Evolutionary conservation across 2,329 filamentous ascomycete species (phyloP), one percentile per base, ranked within the genome.

Genomic region (Phaeosphaeriaceae sp.): DNA sequence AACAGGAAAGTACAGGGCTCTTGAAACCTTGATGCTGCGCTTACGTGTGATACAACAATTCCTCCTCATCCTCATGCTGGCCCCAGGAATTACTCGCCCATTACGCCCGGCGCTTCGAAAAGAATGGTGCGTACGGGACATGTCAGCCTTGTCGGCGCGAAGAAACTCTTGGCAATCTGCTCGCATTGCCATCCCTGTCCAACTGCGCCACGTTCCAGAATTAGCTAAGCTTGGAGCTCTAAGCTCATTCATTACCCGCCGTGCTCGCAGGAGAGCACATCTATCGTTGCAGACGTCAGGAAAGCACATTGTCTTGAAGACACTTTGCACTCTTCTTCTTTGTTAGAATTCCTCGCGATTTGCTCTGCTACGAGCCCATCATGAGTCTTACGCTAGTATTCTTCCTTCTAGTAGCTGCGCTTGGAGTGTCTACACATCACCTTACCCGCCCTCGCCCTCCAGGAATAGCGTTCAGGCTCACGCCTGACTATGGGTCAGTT

Each of bases 401-500:
- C 24, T 13, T 21, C 45, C 20, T 48, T 48, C 21, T 48, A n/a
- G 24, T 27, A n/a, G 17, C 24, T 55, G 53, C 53, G 20, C 25
- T 48, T 48, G 27, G 31, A 17, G 45, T 56, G 41, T 45, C 51
- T 21, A 54, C 57, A 53, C 50, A 58, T 33, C 31, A 56, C 22
- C 51, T 52, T 21, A 5, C 27, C 41, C 53, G 57, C 56, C 48
- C 46, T 19, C 24, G 40, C 31, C 46, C 51, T 51, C 61, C 61
- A 47, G 58, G 61, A 27, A 48, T 61, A 11, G 58, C 58, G 4
- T 63, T 63, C 41, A 46, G 51, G 41, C 44, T 63, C 20, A 58
- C 57, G 31, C 57, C 57, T 22, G 52, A 63, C 50, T 63, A 61
- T 51, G 58, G 61, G 61, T 63, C 33, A 48, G 58, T 56, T 22